Evolutionary conservation across 2,329 filamentous ascomycete species (phyloP).

Genomic region (Aspergillus spinulosporus): DNA sequence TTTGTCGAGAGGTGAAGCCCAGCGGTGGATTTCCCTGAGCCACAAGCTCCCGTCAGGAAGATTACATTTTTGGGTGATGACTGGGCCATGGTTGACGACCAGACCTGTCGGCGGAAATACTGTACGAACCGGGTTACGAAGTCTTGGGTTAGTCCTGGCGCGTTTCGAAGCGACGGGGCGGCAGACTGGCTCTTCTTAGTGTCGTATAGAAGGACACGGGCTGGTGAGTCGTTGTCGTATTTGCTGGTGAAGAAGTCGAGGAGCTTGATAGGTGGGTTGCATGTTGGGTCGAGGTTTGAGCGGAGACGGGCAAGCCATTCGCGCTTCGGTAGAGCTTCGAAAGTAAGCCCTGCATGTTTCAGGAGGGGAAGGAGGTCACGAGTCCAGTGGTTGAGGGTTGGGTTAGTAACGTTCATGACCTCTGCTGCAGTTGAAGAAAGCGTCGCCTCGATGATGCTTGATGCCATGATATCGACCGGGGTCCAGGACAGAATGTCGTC

Average conservation of each 20-base stretch:
- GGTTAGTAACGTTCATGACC: constrained; percentile 53
- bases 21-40: constrained; percentile 56
- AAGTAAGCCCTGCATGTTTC: constrained; percentile 45
- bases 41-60: constrained; percentile 53
- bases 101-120: constrained; percentile 21
- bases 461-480: constrained; percentile 46
- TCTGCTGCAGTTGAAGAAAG: constrained; percentile 17
- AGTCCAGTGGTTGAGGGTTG: constrained; percentile 41
- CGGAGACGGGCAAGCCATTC: constrained; percentile 42
- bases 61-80: constrained; percentile 14
- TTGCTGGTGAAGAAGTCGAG: constrained; percentile 55
- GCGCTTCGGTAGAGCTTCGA: constrained; percentile 25
- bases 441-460: constrained; percentile 33
- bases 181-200: constrained; percentile 22
- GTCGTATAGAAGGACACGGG: constrained; percentile 31
- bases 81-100: constrained; percentile 1
- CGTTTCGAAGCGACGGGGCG: constrained; percentile 19
- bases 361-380: constrained; percentile 56
- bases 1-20: constrained; percentile 47
- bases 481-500: constrained; percentile 47
- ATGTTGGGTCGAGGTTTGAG: constrained; percentile 49
- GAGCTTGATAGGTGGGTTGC: constrained; percentile 55
- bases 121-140: constrained; percentile 18
- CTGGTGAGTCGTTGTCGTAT: constrained; percentile 44
- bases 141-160: constrained; percentile 12